Evolutionary conservation across 106 monocot genomes (phyloP), one percentile per base, ranked within the genome.

Genomic region (Apostasia ramifera): DNA sequence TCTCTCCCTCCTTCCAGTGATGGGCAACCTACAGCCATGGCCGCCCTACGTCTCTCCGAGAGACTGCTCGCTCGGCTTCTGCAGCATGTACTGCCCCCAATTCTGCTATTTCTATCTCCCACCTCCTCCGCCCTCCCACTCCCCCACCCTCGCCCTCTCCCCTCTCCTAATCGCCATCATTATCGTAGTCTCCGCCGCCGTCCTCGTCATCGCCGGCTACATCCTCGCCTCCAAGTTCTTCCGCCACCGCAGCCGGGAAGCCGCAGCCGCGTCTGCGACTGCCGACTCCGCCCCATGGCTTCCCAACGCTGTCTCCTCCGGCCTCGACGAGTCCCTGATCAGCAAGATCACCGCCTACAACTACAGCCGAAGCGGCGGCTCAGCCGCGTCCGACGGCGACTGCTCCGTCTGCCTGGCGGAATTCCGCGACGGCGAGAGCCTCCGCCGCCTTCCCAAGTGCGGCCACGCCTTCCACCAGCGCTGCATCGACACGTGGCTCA

Each of bases 101-200:
- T 85, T 80, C 85, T 88, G 88, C 77, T 85, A 75, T 80, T 39
- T 70, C 61, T 39, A 85, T 71, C 77, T 92, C 80, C 82, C 89
- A 0, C 85, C 90, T 5, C 89, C 85, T 0, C 80, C 89, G 0
- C 45, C 66, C 47, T 41, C 41, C 55, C 57, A 73, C 61, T 59
- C 72, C 59, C 42, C 60, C 53, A 38, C 48, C 40, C n/a, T 82
- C 26, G 37, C 63, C 77, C 74, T 92, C 70, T 90, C 92, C 2
- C 98, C 98, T 1, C 83, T 93, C 4, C 81, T 98, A 55, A 90
- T 98, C 69, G 83, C 85, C 62, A 82, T 98, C 83, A 90, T 93
- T 73, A 87, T 86, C 13, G 69, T 93, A 71, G 84, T 89, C 55
- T 81, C 83, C 37, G 70, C 76, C 50, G 85, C 87, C 56, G 69